Evolutionary conservation across 2,329 filamentous ascomycete genomes (phyloP).

Genomic region (Fusarium subtropicale): DNA sequence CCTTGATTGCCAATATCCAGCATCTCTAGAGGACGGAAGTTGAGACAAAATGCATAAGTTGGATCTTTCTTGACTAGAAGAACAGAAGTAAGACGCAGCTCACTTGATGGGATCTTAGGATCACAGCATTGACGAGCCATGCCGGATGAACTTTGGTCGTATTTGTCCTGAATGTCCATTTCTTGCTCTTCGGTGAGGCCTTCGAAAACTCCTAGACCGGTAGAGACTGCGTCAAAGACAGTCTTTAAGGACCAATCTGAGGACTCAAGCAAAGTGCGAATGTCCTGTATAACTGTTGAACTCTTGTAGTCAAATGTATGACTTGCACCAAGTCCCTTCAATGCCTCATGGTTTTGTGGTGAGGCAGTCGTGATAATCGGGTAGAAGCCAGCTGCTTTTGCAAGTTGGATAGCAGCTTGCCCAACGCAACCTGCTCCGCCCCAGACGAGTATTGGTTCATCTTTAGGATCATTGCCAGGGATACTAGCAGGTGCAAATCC

Average conservation of each 20-base stretch:
- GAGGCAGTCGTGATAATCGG: constrained; percentile 22
- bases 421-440: constrained; percentile 15
- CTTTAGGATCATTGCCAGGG: background rate
- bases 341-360: background rate
- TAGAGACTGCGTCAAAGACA: constrained; percentile 2
- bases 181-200: background rate
- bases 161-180: background rate
- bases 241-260: background rate
- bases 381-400: constrained; percentile 19
- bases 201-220: constrained; percentile 9
- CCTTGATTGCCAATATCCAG: background rate
- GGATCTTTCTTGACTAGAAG: constrained; percentile 2
- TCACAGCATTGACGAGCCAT: constrained; percentile 14
- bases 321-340: background rate
- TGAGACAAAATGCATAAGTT: background rate
- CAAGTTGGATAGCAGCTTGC: constrained; percentile 14
- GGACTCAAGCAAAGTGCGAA: background rate
- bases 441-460: constrained; percentile 14
- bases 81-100: background rate
- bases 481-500: constrained; percentile 4
- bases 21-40: background rate
- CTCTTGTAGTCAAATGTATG: constrained; percentile 10
- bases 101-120: fast-evolving
- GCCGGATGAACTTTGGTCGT: background rate
- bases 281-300: background rate